Base-by-base conservation (phyloP, 1,139 yeast species). In the Taiozyma sp. region DNA sequence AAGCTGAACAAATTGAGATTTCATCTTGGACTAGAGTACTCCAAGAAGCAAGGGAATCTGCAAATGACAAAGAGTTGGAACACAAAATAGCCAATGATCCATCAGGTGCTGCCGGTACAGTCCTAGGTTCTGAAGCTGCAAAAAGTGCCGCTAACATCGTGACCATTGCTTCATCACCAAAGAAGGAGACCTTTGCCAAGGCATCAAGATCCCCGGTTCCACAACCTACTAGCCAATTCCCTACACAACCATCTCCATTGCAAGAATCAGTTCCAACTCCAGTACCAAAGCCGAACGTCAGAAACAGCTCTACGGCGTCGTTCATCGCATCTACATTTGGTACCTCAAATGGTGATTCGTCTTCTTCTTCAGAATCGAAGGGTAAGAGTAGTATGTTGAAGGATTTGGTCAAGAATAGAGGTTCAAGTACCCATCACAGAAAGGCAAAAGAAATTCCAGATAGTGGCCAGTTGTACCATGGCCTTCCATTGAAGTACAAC, bases 1-100 rank as follows among this genome's bases (percentile, higher is more conserved):
- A 82, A 59, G 83, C 76, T n/a, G 82, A 79, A 45, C 78, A 75
- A 54, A 68, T 62, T 44, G 85, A 80, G 43, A 72, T 81, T 0
- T 68, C 72, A 34, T 64, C 68, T 19, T 83, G 88, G 88, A 81
- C 87, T 0, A 78, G 75, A 47, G 63, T 76, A 0, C 67, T 83
- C 44, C 79, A 80, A 5, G 76, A 70, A 53, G 64, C 84, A 0
- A 76, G 82, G 57, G 56, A 68, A 7, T 69, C 71, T 53, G 79
- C 76, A 54, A 68, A 68, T 50, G 85, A 81, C 53, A 70, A 81
- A 56, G 48, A 55, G 8, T 57, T 66, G 14, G 59, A 59, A 43
- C 56, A 60, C 30, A 51, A 53, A 8, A 44, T 64, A 19, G 71
- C 65, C 16, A 60, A 58, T n/a, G 68, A 68, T 54, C 62, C 69